Conservation (phyloP, 1,284 basidiomycete genomes). For the Rhizoctonia solani region DNA sequence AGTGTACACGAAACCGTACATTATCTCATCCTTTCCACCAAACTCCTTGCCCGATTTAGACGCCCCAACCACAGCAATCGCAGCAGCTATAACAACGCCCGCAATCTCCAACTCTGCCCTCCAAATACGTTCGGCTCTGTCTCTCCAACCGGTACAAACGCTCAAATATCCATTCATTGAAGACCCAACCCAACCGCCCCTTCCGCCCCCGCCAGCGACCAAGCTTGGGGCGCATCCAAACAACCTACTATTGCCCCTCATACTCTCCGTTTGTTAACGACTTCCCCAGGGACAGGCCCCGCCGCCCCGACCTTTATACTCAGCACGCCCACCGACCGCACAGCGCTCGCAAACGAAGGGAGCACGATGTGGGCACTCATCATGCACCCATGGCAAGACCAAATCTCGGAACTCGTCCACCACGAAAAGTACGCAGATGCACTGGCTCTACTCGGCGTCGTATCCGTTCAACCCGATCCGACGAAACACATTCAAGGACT, state of each 20-base stretch:
- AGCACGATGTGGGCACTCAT: slow-evolving; percentile 76
- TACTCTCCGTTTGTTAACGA: slow-evolving; percentile 60
- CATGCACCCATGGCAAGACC: slow-evolving; percentile 75
- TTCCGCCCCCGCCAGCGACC: slow-evolving; percentile 39
- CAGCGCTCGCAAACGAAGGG: slow-evolving; percentile 63
- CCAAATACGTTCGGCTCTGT: slow-evolving; percentile 80
- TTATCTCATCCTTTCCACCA: slow-evolving; percentile 77
- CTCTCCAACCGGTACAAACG: slow-evolving; percentile 65
- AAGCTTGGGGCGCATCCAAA: slow-evolving; percentile 1
- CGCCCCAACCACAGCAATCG: slow-evolving; percentile 39
- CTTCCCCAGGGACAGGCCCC: slow-evolving; percentile 58
- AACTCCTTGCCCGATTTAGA: slow-evolving; percentile 56
- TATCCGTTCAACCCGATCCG: slow-evolving; percentile 2
- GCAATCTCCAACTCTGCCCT: slow-evolving; percentile 51
- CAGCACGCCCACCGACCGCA: slow-evolving; percentile 73
- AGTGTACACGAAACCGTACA: slow-evolving; percentile 84
- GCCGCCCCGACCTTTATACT: slow-evolving; percentile 60
- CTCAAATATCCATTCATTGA: slow-evolving; percentile 64
- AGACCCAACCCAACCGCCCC: slow-evolving; percentile 40
- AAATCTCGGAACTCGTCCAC: slow-evolving; percentile 83
- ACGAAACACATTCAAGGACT: slow-evolving; percentile 60
- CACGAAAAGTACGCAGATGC: slow-evolving; percentile 79
- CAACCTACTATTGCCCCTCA: slow-evolving; percentile 18
- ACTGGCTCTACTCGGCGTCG: slow-evolving; percentile 69
- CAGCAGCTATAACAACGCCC: slow-evolving; percentile 20